Evolutionary conservation across 2,329 filamentous ascomycete species (phyloP).

Genomic region (Curvularia hawaiiensis): DNA sequence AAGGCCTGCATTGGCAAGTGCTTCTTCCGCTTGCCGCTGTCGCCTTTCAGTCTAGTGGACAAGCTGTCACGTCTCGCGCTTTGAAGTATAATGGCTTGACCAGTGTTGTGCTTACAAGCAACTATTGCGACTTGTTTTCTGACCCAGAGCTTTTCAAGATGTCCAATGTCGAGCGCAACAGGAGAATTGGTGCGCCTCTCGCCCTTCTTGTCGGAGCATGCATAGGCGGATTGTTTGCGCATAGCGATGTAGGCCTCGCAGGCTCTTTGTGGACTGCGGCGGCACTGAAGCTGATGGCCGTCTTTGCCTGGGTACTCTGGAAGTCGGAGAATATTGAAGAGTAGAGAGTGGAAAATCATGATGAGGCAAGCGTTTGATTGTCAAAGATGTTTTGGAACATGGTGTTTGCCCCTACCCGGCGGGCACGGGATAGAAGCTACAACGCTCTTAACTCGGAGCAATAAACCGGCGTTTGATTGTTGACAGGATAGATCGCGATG

Average conservation of each 20-base stretch:
- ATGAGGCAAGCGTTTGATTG: not conserved
- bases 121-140: constrained; percentile 80
- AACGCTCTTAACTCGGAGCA: not conserved
- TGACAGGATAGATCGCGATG: not conserved
- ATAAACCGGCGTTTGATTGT: not conserved
- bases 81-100: constrained; percentile 73
- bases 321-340: constrained; percentile 33
- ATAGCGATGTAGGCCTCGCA: constrained; percentile 57
- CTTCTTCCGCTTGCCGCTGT: constrained; percentile 71
- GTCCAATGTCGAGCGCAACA: constrained; percentile 59
- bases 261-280: constrained; percentile 58
- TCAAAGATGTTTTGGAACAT: not conserved
- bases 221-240: constrained; percentile 60
- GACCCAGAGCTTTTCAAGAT: constrained; percentile 60
- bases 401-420: not conserved
- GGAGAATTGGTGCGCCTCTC: constrained; percentile 57
- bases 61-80: constrained; percentile 75
- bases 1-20: constrained; percentile 55
- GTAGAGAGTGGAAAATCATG: not conserved
- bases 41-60: constrained; percentile 78
- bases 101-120: constrained; percentile 79
- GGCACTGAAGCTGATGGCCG: constrained; percentile 46
- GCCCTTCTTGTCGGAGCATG: constrained; percentile 61
- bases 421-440: not conserved
- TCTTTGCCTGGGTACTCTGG: constrained; percentile 51